A percentile compares a stretch with the other conserved stretches of the same genome.
Evolutionary conservation across 2,329 filamentous ascomycete genomes (phyloP).

Genomic region (Talaromyces sp.): DNA sequence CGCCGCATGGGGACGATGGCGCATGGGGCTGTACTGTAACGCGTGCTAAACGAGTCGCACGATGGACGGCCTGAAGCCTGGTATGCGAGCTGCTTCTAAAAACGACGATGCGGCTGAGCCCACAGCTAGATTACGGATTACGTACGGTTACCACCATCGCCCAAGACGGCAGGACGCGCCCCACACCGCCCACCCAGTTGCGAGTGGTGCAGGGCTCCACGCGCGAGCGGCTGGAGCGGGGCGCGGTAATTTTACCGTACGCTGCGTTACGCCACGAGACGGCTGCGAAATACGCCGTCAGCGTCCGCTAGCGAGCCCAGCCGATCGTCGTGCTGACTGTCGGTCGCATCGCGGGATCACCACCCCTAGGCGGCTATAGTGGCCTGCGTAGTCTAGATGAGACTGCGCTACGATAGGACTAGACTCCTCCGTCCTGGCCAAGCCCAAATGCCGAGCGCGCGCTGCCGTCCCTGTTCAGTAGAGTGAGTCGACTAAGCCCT

Average conservation of each 20-base stretch:
- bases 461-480: neutral
- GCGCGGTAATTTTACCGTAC: neutral
- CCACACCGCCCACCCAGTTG: neutral
- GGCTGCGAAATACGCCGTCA: neutral
- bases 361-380: neutral
- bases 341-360: neutral
- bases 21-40: neutral
- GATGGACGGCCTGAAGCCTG: neutral
- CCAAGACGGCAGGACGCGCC: neutral
- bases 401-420: neutral
- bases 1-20: neutral
- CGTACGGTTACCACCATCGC: neutral
- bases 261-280: neutral
- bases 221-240: neutral
- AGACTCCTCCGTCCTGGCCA: neutral
- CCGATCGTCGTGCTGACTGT: neutral
- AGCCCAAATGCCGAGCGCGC: no score
- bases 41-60: neutral
- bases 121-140: neutral
- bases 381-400: neutral
- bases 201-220: no score
- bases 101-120: neutral
- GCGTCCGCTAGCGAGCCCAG: neutral
- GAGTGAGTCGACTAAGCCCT: no score
- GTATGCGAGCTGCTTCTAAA: neutral